Evolutionary conservation across 2,329 filamentous ascomycete species (phyloP).

Genomic region (Pseudogymnoascus sp.): DNA sequence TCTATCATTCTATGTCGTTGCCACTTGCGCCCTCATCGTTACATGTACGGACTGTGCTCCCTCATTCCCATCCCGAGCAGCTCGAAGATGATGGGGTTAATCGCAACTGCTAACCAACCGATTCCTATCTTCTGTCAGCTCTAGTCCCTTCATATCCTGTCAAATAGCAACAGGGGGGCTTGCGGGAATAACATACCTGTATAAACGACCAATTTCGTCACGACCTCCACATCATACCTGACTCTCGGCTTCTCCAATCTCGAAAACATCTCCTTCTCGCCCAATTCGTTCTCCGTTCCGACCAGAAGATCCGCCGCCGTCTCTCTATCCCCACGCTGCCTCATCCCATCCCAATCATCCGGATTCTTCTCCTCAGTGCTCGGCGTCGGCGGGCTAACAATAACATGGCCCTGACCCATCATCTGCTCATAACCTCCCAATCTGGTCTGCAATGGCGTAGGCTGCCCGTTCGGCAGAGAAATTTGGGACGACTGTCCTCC

Average conservation of each 20-base stretch:
- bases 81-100: conserved; percentile 36
- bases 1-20: not conserved
- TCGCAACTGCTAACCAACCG: conserved; percentile 60
- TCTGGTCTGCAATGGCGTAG: conserved; percentile 37
- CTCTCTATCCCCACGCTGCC: conserved; percentile 16
- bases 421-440: conserved; percentile 61
- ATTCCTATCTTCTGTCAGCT: conserved; percentile 50
- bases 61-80: conserved; percentile 33
- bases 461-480: conserved; percentile 22
- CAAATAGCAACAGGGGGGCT: not conserved
- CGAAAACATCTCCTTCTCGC: conserved; percentile 75
- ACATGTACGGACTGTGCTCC: not conserved
- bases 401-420: conserved; percentile 59
- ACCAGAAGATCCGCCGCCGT: conserved; percentile 30
- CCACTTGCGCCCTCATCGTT: not conserved
- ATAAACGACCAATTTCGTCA: conserved; percentile 94
- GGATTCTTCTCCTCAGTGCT: conserved; percentile 27
- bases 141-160: not conserved
- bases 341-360: conserved; percentile 30
- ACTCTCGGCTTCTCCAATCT: conserved; percentile 78
- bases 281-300: conserved; percentile 41
- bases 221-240: conserved; percentile 95
- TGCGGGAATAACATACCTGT: conserved; percentile 52
- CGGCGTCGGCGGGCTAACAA: conserved; percentile 25
- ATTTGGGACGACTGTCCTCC: conserved; percentile 14